Evolutionary conservation across 192 early-diverging fungal species (phyloP).

Genomic region (Coemansia pectinata): DNA sequence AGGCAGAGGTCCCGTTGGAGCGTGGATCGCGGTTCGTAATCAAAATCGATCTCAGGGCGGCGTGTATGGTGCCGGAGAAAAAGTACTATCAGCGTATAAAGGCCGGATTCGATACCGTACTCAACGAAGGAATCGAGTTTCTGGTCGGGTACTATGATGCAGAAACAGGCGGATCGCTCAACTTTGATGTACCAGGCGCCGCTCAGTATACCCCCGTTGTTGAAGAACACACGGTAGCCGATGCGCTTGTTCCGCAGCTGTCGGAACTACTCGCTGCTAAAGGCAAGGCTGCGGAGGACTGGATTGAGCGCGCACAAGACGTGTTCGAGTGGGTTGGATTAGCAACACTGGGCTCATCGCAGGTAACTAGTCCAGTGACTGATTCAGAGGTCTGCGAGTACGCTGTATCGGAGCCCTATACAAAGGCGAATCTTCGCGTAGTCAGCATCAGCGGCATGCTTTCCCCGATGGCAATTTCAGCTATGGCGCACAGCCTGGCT

Average conservation of each 20-base stretch:
- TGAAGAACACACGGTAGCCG: not conserved
- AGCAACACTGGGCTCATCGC: conserved; percentile 14
- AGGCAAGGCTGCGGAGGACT: conserved; percentile 14
- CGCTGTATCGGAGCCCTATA: conserved; percentile 10
- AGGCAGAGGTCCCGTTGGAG: conserved; percentile 37
- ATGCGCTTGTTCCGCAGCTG: conserved; percentile 10
- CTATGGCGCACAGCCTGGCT: not conserved
- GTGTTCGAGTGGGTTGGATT: conserved; percentile 50
- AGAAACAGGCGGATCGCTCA: conserved; percentile 20
- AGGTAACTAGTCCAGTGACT: not conserved
- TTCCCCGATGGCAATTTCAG: conserved; percentile 28
- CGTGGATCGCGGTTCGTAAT: conserved; percentile 36
- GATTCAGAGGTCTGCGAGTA: conserved; percentile 18
- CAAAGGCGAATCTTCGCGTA: not conserved
- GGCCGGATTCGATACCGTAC: conserved; percentile 17
- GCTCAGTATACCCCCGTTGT: not conserved
- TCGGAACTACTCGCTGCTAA: not conserved
- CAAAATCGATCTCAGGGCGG: conserved; percentile 25
- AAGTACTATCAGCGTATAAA: conserved; percentile 42
- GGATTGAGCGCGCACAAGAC: conserved; percentile 33
- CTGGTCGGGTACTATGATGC: conserved; percentile 20
- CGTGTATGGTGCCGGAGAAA: conserved; percentile 25
- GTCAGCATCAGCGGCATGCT: conserved; percentile 28
- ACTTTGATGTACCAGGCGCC: conserved; percentile 33
- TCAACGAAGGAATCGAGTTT: conserved; percentile 27